phyloP scores from a whole-genome alignment of 352 stramenopile species.

The Phytophthora aleatoria region DNA sequence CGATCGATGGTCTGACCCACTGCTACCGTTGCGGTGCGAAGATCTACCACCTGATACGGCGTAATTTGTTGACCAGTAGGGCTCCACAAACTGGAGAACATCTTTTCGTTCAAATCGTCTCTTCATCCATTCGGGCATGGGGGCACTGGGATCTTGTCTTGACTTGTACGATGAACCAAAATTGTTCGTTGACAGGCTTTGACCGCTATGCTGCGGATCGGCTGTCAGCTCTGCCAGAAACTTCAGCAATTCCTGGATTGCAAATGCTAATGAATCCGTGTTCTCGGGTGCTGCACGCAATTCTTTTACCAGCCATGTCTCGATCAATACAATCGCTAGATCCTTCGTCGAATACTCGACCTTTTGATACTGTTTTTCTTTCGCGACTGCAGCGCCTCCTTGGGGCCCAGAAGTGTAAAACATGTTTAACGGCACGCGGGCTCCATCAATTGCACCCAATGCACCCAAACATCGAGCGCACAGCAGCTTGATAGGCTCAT shows the following conservation, averaged over 20 bases:
- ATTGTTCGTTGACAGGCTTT: constrained; percentile 39
- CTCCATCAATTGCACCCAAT: constrained; percentile 80
- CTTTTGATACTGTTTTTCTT: constrained; percentile 49
- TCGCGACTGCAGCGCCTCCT: constrained; percentile 26
- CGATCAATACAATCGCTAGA: constrained; percentile 81
- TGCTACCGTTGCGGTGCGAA: constrained; percentile 16
- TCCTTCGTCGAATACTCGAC: constrained; percentile 80
- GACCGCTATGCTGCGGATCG: constrained; percentile 75
- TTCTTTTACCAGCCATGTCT: constrained; percentile 83
- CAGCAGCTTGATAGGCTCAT: constrained; percentile 69
- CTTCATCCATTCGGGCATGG: constrained; percentile 88
- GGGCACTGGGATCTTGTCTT: constrained; percentile 12
- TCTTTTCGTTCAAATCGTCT: constrained; percentile 82
- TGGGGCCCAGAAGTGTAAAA: constrained; percentile 52
- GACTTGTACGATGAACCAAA: constrained; percentile 25
- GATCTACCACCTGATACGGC: constrained; percentile 35
- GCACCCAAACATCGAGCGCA: constrained; percentile 78
- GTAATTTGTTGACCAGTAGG: constrained; percentile 92
- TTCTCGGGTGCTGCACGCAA: constrained; percentile 84
- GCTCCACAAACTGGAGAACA: constrained; percentile 87
- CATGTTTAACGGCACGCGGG: constrained; percentile 70
- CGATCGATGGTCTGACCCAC: constrained; percentile 15
- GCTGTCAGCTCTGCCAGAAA: constrained; percentile 78
- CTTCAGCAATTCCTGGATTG: constrained; percentile 87
- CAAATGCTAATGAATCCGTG: constrained; percentile 79